Base-by-base conservation (phyloP, 2,329 filamentous ascomycete genomes). In the Sclerotinia spermophila region DNA sequence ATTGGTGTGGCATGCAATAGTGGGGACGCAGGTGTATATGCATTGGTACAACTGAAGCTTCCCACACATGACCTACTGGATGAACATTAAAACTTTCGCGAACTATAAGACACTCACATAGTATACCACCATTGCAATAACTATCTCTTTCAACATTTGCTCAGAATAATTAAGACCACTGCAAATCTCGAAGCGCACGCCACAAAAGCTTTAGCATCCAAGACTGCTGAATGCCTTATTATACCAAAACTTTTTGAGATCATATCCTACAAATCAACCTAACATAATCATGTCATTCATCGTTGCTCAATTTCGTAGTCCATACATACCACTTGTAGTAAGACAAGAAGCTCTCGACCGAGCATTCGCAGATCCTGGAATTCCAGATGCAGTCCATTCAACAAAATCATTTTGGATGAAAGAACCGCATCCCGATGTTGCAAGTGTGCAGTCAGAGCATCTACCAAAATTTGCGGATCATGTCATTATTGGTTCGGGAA, bases 401-500 rank as follows among this genome's bases (percentile, higher is more conserved):
- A 67, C 65, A 17, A 15, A 58, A 6, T 67, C 67, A 44, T 68
- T 68, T 24, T 68, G 67, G 67, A 61, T 62, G 67, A 51, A 61
- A n/a, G 33, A 61, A 24, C 44, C 67, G 27, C 56, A 68, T 40
- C 55, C 67, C 10, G 42, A 30, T 10, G 30, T 68, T 40, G 67
- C 65, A 11, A 30, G 27, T 6, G 30, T 33, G n/a, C 65, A 67
- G 21, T 67, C 65, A 11, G 17, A 55, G 17, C n/a, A 58, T 8
- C 67, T 17, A 62, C 68, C 44, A 59, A 45, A 58, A 19, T 44
- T 24, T 3, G 51, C 51, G 5, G 74, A 76, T 59, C 33, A 75
- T 27, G 40, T 74, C 11, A 73, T 76, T 51, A 73, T 76, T n/a
- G 74, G 74, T 24, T 68, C 71, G 7, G 74, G 74, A 19, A 70